Evolutionary conservation across 2,329 filamentous ascomycete genomes (phyloP).

Genomic region (Ophiostoma angusticollis): DNA sequence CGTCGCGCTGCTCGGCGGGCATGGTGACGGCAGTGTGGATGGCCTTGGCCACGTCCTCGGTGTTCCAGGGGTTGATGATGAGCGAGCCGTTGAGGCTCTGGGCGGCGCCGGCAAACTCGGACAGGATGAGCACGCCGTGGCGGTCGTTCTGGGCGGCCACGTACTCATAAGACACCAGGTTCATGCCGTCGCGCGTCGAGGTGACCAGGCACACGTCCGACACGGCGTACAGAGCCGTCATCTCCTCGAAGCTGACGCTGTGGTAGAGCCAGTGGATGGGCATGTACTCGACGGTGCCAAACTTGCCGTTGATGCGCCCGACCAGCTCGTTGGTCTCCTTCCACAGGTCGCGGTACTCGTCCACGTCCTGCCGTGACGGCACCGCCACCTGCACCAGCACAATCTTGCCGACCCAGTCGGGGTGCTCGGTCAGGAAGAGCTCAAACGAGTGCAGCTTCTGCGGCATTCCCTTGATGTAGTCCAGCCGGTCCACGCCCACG

Average conservation of each 20-base stretch:
- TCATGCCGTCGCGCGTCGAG: constrained; percentile 97
- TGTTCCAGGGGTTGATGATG: constrained; percentile 98
- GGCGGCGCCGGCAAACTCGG: constrained; percentile 90
- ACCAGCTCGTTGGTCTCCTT: constrained; percentile 95
- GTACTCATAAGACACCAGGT: constrained; percentile 95
- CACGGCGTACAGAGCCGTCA: constrained; percentile 84
- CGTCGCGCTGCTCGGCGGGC: constrained; percentile 72
- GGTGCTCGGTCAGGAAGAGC: constrained; percentile 91
- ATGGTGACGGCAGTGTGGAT: constrained; percentile 97
- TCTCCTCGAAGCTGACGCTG: constrained; percentile 85
- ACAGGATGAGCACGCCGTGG: constrained; percentile 87
- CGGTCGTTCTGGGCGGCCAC: constrained; percentile 85
- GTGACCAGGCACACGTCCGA: constrained; percentile 88
- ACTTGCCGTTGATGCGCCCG: constrained; percentile 91
- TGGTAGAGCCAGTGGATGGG: constrained; percentile 98
- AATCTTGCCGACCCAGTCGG: constrained; percentile 96
- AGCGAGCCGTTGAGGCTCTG: constrained; percentile 88
- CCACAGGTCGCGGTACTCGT: constrained; percentile 93
- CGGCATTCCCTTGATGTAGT: constrained; percentile 98
- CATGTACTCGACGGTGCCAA: constrained; percentile 96
- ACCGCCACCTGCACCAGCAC: constrained; percentile 94
- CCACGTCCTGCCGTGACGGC: constrained; percentile 86
- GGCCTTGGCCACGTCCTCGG: constrained; percentile 82
- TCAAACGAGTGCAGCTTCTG: constrained; percentile 95
- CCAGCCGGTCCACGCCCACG: constrained; percentile 88